Evolutionary conservation across 2,329 filamentous ascomycete genomes (phyloP), one percentile per base, ranked within the genome.

Genomic region (Cladophialophora psammophila): DNA sequence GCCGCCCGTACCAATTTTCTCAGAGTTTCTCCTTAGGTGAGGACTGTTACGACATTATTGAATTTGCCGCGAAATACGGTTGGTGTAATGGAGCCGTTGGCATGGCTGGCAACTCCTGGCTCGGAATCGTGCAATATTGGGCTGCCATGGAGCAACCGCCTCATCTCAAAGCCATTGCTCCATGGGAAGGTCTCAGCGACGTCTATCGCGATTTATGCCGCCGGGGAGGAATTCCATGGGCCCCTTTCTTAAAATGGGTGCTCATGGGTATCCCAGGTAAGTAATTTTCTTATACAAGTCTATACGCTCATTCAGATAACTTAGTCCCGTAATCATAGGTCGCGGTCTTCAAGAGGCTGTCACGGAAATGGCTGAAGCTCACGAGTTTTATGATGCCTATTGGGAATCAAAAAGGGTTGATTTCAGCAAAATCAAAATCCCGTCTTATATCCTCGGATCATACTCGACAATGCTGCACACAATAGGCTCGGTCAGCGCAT

Each of bases 131-230:
- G 9, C 81, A 83, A 64, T 81, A 79, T 77, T 79, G 79, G 62
- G 76, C 82, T 6, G 82, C 80, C 0, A 75, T 80, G 1, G 72
- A 78, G 50, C 74, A 77, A 18, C 82, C 82, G 8, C 82, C 81
- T 1, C 77, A 76, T 13, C 75, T 83, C 3, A 76, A 76, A n/a
- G 77, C 77, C 0, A 82, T 84, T 45, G 82, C 81, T 0, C 84
- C 76, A 45, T 83, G 81, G 82, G 83, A 85, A 71, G 82, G 80
- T 8, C 79, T 75, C 50, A 78, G 78, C 0, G 83, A 85, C 66
- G 68, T 84, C 3, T 84, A 82, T 65, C 78, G 82, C 1, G 82
- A 85, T 67, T 77, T 81, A 35, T 80, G 83, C 67, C 76, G 76
- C 35, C 77, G 82, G 2, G 82, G 83, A 13, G 81, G 82, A 1